Base-by-base conservation (phyloP, 2,329 filamentous ascomycete genomes). In the Pseudogymnoascus destructans region DNA sequence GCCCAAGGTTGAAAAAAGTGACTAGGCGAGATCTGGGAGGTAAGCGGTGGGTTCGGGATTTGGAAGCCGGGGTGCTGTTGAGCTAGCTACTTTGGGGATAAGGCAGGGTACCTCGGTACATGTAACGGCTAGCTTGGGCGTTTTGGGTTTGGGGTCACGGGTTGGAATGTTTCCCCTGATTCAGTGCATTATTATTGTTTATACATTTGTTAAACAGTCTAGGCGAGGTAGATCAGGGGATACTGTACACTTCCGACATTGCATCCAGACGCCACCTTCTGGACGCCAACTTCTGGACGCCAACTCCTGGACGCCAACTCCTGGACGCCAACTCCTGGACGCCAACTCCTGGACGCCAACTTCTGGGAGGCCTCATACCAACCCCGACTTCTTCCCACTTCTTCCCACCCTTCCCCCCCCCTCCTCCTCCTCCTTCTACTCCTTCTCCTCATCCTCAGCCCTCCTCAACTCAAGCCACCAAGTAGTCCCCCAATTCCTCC, bases 401-500 rank as follows among this genome's bases (percentile, higher is more conserved):
- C 13, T 9, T 13, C 19, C n/a, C 21, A n/a, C n/a, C n/a, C n/a
- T n/a, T n/a, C n/a, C n/a, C n/a, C n/a, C n/a, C n/a, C n/a, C n/a
- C n/a, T n/a, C n/a, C n/a, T n/a, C n/a, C n/a, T 23, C 15, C 2
- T 38, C 54, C 10, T 10, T 17, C 54, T 17, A 7, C 30, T 3
- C 21, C 13, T 9, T 13, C 19, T 25, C 21, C 17, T 2, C 38
- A 6, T 54, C 40, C 49, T 19, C 49, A 17, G 3, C 33, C 25
- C 65, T 68, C 60, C 63, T 67, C 60, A 85, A 67, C 69, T 85
- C 81, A 59, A 84, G 71, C 72, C 79, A 76, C 57, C 80, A 72
- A 57, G 80, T 74, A 0, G 81, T 85, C 2, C 81, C 81, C 56
- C 76, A 71, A 65, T 83, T 80, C 27, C 74, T 66, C 64, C 75